Evolutionary conservation across 2,329 filamentous ascomycete genomes (phyloP).

Genomic region (Ophiostoma tasmaniense): DNA sequence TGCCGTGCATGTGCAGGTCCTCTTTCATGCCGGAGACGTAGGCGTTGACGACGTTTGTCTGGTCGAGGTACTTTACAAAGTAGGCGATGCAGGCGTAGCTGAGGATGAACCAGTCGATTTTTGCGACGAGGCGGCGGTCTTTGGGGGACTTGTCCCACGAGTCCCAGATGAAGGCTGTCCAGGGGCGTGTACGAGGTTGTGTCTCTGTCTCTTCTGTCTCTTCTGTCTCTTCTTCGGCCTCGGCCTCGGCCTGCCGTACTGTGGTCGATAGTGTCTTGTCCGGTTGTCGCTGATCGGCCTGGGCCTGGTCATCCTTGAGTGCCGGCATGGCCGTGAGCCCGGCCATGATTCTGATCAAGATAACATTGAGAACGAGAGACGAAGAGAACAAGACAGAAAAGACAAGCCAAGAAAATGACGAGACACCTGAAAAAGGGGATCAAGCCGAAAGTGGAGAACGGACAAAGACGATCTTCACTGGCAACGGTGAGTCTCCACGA

Average conservation of each 20-base stretch:
- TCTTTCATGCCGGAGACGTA: constrained; percentile 40
- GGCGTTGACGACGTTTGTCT: constrained; percentile 31
- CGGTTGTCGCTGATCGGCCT: background rate
- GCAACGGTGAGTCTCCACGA: background rate
- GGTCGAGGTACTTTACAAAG: constrained; percentile 34
- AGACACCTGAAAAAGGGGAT: background rate
- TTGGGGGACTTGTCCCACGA: constrained; percentile 28
- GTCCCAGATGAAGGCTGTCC: constrained; percentile 28
- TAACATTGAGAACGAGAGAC: too few species aligned
- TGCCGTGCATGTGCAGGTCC: constrained; percentile 42
- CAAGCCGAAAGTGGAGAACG: background rate
- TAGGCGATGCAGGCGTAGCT: constrained; percentile 32
- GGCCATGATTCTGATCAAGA: background rate
- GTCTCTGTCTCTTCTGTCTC: too few species aligned
- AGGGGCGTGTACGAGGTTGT: constrained; percentile 20
- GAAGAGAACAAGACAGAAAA: too few species aligned
- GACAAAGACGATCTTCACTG: background rate
- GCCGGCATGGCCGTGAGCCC: background rate
- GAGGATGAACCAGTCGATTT: constrained; percentile 29
- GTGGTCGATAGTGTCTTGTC: background rate
- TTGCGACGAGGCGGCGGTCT: constrained; percentile 22
- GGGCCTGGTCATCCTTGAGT: background rate
- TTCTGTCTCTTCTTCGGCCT: too few species aligned
- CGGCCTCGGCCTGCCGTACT: background rate
- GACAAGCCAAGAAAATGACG: background rate